Percentiles rank a stretch among this genome's conserved stretches.
Evolutionary conservation across 2,329 filamentous ascomycete species (phyloP).

Genomic region (Lachnellula hyalina): DNA sequence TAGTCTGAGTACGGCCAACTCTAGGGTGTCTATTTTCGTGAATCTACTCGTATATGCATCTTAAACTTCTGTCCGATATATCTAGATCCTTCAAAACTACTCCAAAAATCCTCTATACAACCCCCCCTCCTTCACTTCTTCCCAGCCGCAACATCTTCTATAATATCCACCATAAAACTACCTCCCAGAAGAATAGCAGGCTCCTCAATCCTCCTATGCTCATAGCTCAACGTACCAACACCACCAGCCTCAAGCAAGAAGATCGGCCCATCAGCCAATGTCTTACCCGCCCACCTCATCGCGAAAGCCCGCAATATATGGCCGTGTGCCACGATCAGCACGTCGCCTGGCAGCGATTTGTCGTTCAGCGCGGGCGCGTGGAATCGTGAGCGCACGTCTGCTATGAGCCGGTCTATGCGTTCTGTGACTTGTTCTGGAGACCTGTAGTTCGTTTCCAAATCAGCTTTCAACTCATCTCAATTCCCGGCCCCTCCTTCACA

Average conservation of each 20-base stretch:
- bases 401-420: conserved; percentile 71
- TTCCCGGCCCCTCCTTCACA: background rate
- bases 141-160: conserved; percentile 13
- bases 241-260: conserved; percentile 88
- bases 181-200: conserved; percentile 75
- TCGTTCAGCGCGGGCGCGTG: conserved; percentile 49
- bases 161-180: conserved; percentile 37
- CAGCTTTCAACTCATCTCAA: background rate
- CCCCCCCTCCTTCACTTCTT: conserved; percentile 6
- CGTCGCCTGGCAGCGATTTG: conserved; percentile 43
- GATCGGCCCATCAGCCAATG: conserved; percentile 64
- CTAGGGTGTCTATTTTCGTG: too few relatives aligned
- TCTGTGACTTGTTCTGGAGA: conserved; percentile 60
- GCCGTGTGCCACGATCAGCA: conserved; percentile 80
- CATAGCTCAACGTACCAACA: conserved; percentile 76
- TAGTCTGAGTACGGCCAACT: too few relatives aligned
- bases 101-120: background rate
- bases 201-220: conserved; percentile 72
- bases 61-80: too few relatives aligned
- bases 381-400: conserved; percentile 59
- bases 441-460: conserved; percentile 4
- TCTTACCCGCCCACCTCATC: conserved; percentile 75
- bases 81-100: background rate
- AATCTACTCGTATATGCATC: too few relatives aligned
- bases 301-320: conserved; percentile 86